A percentile compares a stretch with the other conserved stretches of the same genome.
Conservation (phyloP, 192 early-diverging fungal genomes). For the Rhizoclosmatium globosum region DNA sequence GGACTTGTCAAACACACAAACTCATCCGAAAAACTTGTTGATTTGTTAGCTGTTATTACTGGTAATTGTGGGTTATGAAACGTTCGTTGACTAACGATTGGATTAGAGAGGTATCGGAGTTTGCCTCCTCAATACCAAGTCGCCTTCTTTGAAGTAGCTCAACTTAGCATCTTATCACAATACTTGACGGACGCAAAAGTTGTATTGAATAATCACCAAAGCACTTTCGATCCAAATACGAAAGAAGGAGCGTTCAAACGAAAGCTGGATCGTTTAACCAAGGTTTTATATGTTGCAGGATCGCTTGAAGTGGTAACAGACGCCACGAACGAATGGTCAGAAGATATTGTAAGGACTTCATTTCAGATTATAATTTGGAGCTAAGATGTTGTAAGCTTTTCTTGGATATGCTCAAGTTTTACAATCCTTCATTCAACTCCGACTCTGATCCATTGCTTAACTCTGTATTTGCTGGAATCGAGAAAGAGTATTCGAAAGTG, state of each 20-base stretch:
- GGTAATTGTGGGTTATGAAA: not conserved
- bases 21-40: constrained; percentile 30
- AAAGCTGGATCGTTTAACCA: not conserved
- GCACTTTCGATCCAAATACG: not conserved
- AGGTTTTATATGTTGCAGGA: not conserved
- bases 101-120: constrained; percentile 17
- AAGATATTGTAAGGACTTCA: constrained; percentile 1
- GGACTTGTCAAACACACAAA: constrained; percentile 21
- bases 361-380: not conserved
- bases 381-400: not conserved
- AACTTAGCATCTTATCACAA: constrained; percentile 1
- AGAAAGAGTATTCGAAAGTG: constrained; percentile 5
- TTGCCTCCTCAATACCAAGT: constrained; percentile 15
- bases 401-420: constrained; percentile 16
- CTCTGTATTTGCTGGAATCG: constrained; percentile 2
- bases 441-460: not conserved
- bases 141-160: constrained; percentile 23
- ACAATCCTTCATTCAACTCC: not conserved
- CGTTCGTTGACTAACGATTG: not conserved
- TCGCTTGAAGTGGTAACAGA: not conserved
- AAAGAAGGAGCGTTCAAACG: not conserved
- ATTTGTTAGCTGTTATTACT: constrained; percentile 16
- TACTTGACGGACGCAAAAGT: constrained; percentile 6
- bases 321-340: constrained; percentile 12
- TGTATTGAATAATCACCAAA: constrained; percentile 12